These are phyloP conservation scores for Smithsoniella earleae DNA, from an alignment of 163 green algal genomes.

Conservation along the genomic window DNA sequence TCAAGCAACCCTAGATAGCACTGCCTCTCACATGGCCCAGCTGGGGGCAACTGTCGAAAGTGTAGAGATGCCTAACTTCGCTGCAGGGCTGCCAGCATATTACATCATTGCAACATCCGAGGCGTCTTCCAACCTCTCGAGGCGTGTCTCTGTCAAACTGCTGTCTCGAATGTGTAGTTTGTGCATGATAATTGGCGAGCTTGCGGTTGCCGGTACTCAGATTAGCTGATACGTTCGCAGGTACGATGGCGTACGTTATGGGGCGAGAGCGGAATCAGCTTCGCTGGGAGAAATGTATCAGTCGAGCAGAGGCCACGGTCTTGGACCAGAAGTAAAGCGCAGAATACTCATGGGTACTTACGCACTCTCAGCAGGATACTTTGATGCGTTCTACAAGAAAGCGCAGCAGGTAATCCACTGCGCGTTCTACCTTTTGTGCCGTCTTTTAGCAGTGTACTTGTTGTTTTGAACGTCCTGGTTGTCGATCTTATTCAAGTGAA, in stretches of 20 bases:
- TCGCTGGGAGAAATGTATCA: constrained; percentile 59
- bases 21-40: constrained; percentile 53
- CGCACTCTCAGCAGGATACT: constrained; percentile 85
- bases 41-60: constrained; percentile 60
- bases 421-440: not conserved
- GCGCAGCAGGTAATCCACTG: constrained; percentile 73
- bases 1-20: constrained; percentile 38
- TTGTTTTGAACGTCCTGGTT: too few relatives aligned
- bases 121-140: constrained; percentile 85
- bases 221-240: not conserved
- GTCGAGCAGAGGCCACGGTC: constrained; percentile 44
- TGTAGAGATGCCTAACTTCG: constrained; percentile 70
- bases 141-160: too few relatives aligned
- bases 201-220: too few relatives aligned
- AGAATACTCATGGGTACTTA: constrained; percentile 98
- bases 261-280: constrained; percentile 38
- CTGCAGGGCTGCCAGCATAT: constrained; percentile 82
- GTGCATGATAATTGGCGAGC: constrained; percentile 35
- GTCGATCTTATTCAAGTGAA: too few relatives aligned
- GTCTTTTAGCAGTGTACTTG: not conserved
- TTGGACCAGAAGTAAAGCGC: constrained; percentile 82
- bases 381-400: constrained; percentile 91
- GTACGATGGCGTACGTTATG: constrained; percentile 88
- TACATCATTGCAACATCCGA: constrained; percentile 92
- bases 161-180: not conserved